A percentile compares a stretch with the other conserved stretches of the same genome.
Conservation (phyloP, 257 asterid species). For the Coffea canephora region DNA sequence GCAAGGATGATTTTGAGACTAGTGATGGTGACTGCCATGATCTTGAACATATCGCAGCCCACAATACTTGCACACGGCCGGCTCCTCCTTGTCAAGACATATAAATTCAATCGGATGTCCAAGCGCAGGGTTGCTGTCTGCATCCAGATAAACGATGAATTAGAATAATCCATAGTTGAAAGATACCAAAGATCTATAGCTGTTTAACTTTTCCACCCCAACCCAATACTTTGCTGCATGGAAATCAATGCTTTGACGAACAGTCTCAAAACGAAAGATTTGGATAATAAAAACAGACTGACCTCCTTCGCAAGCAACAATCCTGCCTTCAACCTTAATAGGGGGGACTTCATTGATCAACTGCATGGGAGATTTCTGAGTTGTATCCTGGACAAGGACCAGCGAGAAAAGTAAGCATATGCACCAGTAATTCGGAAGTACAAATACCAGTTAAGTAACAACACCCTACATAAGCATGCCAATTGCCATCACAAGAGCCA, state of each 20-base stretch:
- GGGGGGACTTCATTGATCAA: constrained; percentile 98
- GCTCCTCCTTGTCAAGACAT: constrained; percentile 80
- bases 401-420: constrained; percentile 7
- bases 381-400: constrained; percentile 48
- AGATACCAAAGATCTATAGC: not conserved
- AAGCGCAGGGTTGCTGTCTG: constrained; percentile 72
- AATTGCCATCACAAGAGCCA: not conserved
- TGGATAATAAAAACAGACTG: constrained; percentile 19
- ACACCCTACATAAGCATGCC: not conserved
- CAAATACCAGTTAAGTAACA: not conserved
- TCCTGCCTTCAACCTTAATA: constrained; percentile 78
- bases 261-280: not conserved
- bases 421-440: constrained; percentile 2
- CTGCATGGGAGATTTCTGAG: constrained; percentile 89
- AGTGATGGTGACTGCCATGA: constrained; percentile 64
- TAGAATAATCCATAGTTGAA: not conserved
- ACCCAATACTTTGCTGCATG: not conserved
- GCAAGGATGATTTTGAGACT: constrained; percentile 15
- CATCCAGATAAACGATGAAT: constrained; percentile 13
- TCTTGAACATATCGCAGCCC: constrained; percentile 79
- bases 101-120: constrained; percentile 96
- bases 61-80: constrained; percentile 88
- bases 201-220: not conserved
- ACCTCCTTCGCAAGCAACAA: constrained; percentile 97
- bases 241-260: not conserved